Conservation (phyloP, 2,329 filamentous ascomycete genomes). For the Microcyclospora tardicrescens region DNA sequence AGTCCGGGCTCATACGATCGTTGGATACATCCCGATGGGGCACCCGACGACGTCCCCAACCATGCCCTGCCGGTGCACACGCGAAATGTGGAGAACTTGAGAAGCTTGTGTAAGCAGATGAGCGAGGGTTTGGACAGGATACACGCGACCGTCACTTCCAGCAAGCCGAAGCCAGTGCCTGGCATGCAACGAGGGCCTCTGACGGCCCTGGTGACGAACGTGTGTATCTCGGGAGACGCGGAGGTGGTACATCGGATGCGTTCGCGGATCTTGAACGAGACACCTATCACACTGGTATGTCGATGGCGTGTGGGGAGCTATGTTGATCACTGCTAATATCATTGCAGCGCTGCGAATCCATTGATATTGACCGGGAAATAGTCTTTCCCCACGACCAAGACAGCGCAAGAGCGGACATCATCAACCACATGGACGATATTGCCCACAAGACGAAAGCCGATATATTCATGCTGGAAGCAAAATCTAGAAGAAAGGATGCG, state of each 20-base stretch:
- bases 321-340: conserved; percentile 17
- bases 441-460: conserved; percentile 85
- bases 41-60: conserved; percentile 69
- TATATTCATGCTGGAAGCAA: conserved; percentile 88
- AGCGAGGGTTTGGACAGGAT: conserved; percentile 53
- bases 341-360: conserved; percentile 70
- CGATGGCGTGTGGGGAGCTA: neutral
- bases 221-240: conserved; percentile 77
- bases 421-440: conserved; percentile 75
- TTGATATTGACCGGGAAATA: conserved; percentile 84
- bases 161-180: conserved; percentile 53
- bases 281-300: conserved; percentile 80
- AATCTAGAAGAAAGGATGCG: conserved; percentile 53
- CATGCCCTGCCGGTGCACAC: conserved; percentile 87
- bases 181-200: conserved; percentile 38
- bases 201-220: conserved; percentile 55
- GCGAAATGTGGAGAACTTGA: conserved; percentile 69
- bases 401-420: conserved; percentile 50
- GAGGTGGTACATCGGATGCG: conserved; percentile 83
- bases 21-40: conserved; percentile 87
- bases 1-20: conserved; percentile 74
- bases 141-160: conserved; percentile 71
- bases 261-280: conserved; percentile 80
- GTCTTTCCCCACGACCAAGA: conserved; percentile 60
- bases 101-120: conserved; percentile 69